These are phyloP conservation scores for Polygonum aviculare DNA, from an alignment of 148 eudicot species.

Conservation along the genomic window DNA sequence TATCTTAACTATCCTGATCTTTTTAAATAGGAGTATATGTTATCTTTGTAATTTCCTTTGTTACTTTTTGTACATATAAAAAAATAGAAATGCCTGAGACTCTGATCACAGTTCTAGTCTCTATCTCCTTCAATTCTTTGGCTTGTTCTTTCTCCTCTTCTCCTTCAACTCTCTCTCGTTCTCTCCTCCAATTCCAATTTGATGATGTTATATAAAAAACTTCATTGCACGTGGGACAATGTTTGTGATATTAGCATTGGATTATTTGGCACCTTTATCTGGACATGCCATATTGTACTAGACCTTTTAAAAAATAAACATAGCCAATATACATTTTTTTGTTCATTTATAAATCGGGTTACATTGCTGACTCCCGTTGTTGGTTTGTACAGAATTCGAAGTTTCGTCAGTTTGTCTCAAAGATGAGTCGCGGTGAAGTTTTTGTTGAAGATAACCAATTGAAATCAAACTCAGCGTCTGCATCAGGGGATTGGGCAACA, in stretches of 20 bases:
- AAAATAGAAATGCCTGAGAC: no score
- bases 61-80: no score
- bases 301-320: neutral
- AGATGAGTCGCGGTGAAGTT: slow-evolving; percentile 97
- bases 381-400: slow-evolving; percentile 67
- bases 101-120: no score
- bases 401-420: slow-evolving; percentile 91
- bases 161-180: no score
- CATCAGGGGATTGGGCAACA: slow-evolving; percentile 76
- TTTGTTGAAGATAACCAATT: slow-evolving; percentile 84
- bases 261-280: neutral
- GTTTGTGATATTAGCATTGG: neutral
- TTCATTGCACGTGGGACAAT: neutral
- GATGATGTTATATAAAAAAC: neutral
- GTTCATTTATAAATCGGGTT: slow-evolving; percentile 4
- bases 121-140: no score
- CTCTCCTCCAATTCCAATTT: no score
- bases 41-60: no score
- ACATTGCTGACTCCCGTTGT: neutral
- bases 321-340: neutral
- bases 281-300: neutral
- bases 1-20: no score
- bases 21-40: no score
- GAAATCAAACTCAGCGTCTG: slow-evolving; percentile 45
- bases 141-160: no score